A percentile compares a stretch with the other conserved stretches of the same genome.
Conservation (phyloP, 2,329 filamentous ascomycete species). For the Cercospora beticola region DNA sequence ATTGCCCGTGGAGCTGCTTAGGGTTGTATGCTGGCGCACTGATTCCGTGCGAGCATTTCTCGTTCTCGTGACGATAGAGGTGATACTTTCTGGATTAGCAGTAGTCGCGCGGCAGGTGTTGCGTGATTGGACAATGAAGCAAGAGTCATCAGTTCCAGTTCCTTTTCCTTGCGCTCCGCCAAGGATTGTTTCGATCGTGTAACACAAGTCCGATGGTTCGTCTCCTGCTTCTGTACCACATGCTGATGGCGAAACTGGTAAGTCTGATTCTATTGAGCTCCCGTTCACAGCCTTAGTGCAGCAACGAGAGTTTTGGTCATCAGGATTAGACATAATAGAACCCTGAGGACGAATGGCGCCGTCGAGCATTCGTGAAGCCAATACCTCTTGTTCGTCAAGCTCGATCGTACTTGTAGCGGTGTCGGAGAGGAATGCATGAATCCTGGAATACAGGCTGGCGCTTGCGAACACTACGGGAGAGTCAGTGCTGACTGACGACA, state of each 20-base stretch:
- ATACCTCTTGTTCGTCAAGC: neutral
- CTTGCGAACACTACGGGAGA: neutral
- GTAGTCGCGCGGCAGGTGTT: neutral
- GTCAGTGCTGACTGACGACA: neutral
- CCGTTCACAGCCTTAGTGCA: neutral
- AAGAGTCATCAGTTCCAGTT: neutral
- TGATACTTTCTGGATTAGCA: neutral
- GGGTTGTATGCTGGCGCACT: neutral
- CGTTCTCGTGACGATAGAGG: neutral
- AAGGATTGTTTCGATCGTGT: neutral
- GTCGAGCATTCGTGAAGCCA: neutral
- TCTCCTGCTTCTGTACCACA: neutral
- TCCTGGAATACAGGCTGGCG: neutral
- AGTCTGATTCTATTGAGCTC: neutral
- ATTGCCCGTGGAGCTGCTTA: neutral
- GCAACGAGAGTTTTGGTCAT: neutral
- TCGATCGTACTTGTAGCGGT: neutral
- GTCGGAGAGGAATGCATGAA: neutral
- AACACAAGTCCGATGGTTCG: neutral
- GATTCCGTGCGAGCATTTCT: neutral
- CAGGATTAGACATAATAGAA: neutral
- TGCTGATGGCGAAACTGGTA: neutral
- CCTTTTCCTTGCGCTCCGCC: neutral
- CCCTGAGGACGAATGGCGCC: neutral
- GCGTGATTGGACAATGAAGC: neutral